Base-by-base conservation (phyloP, 148 eudicot genomes). In the Persicaria tinctoria region DNA sequence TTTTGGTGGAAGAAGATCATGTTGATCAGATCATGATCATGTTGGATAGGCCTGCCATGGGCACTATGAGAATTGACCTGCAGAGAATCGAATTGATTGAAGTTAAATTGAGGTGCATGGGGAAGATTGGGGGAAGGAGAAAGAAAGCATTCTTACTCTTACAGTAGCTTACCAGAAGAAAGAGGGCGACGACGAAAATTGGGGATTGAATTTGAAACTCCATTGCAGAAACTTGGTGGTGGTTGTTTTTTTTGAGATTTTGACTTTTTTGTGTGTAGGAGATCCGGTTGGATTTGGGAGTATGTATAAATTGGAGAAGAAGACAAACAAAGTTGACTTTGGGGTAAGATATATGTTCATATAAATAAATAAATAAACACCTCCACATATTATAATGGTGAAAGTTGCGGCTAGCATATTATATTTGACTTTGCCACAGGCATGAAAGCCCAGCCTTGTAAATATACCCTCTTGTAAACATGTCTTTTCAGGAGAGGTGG, bases 1-100 rank as follows among this genome's bases (percentile, higher is more conserved):
- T 72, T 46, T 50, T 54, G 45, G 14, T 56, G 73, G 79, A 77
- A 77, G 70, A 77, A 77, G 5, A 77, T 18, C 53, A 17, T 71
- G 74, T 71, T 17, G 48, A 44, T 13, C 48, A 66, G 9, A 63
- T 38, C 16, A 41, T 41, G 70, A 66, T 66, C 44, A 5, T 66
- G 5, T 27, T 66, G 10, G 48, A 66, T 38, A 38, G 70, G 70
- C 44, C 70, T 66, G 70, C 47, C 70, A 66, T 66, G 70, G 47
- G 2, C 16, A 45, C 68, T 16, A 63, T 44, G 16, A n/a, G 44
- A 66, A 63, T 63, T 44, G 68, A 63, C 45, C 68, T 63, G 68
- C 68, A 63, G 12, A 59, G 27, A 23, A 23, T 23, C 7, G 2
- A 59, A 59, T 59, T 20, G 8, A 3, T 9, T 8, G 11, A 5